Percentiles rank a stretch among this genome's conserved stretches.
Evolutionary conservation across 31 red algal species (phyloP).

Genomic region (Pterothamnion heteromorphum): DNA sequence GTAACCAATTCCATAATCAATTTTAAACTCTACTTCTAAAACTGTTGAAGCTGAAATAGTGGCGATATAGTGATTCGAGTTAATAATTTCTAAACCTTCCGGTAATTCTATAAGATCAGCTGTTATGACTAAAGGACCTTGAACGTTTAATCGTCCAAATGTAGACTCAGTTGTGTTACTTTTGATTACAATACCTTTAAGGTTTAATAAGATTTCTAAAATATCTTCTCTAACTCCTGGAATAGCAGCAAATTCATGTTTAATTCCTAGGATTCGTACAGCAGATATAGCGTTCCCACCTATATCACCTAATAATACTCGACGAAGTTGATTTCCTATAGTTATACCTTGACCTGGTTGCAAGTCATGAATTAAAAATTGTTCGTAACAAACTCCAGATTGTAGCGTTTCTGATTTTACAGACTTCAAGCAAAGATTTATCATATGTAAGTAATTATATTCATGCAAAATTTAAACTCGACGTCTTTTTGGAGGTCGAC

Average conservation of each 20-base stretch:
- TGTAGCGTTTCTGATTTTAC: neutral
- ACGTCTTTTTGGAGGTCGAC: conserved; percentile 29
- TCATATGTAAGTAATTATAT: too few relatives aligned
- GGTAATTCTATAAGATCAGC: neutral
- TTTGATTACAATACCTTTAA: neutral
- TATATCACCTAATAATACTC: neutral
- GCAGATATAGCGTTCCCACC: neutral
- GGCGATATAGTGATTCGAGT: neutral
- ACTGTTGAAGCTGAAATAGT: neutral
- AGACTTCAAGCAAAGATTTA: neutral
- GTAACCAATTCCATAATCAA: neutral
- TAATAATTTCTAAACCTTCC: neutral
- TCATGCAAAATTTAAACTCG: too few relatives aligned
- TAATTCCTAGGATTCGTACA: neutral
- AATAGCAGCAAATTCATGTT: neutral
- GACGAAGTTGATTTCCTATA: neutral
- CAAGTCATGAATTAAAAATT: neutral
- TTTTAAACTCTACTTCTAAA: neutral
- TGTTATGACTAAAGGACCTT: neutral
- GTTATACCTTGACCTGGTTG: neutral
- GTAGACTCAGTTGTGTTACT: neutral
- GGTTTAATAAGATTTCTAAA: neutral
- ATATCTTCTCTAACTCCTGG: neutral
- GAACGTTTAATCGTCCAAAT: neutral
- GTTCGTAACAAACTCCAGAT: neutral